These are phyloP conservation scores for Aspergillus oerlinghausenensis DNA, from an alignment of 2,329 filamentous ascomycete species.

Conservation along the genomic window DNA sequence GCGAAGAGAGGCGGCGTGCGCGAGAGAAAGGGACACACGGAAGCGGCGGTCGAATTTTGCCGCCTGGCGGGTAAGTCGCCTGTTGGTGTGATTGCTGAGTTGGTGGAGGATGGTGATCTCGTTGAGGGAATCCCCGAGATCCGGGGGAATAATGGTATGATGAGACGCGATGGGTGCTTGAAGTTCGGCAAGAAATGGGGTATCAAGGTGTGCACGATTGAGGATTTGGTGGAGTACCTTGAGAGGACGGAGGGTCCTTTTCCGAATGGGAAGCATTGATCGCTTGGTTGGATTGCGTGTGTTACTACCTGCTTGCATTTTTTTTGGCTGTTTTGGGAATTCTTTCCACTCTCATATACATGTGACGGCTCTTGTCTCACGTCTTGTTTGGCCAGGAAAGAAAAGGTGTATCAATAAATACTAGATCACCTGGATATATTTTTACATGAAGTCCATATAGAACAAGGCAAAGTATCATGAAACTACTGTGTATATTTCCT, in stretches of 20 bases:
- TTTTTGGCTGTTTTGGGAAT: constrained; percentile 1
- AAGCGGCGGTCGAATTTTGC: constrained; percentile 90
- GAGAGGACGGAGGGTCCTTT: constrained; percentile 63
- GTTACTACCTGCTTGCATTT: neutral
- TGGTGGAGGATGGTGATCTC: constrained; percentile 79
- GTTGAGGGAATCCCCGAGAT: constrained; percentile 64
- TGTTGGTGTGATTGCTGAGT: constrained; percentile 82
- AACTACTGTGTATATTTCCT: neutral
- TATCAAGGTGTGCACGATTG: constrained; percentile 91
- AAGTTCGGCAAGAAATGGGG: constrained; percentile 84
- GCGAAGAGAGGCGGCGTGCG: constrained; percentile 76
- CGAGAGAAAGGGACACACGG: constrained; percentile 79
- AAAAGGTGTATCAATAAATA: neutral
- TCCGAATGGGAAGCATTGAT: constrained; percentile 34
- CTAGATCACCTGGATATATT: neutral
- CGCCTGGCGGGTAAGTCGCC: constrained; percentile 69
- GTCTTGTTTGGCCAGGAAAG: neutral
- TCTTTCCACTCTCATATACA: constrained; percentile 3
- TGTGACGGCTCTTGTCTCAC: constrained; percentile 1
- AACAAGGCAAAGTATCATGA: neutral
- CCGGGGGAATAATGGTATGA: constrained; percentile 70
- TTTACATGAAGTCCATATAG: neutral
- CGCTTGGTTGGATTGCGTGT: neutral
- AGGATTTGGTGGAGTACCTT: constrained; percentile 75
- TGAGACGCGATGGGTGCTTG: constrained; percentile 83